phyloP scores from a whole-genome alignment of 768 basidiomycete genomes.

The Hericium alpestre region DNA sequence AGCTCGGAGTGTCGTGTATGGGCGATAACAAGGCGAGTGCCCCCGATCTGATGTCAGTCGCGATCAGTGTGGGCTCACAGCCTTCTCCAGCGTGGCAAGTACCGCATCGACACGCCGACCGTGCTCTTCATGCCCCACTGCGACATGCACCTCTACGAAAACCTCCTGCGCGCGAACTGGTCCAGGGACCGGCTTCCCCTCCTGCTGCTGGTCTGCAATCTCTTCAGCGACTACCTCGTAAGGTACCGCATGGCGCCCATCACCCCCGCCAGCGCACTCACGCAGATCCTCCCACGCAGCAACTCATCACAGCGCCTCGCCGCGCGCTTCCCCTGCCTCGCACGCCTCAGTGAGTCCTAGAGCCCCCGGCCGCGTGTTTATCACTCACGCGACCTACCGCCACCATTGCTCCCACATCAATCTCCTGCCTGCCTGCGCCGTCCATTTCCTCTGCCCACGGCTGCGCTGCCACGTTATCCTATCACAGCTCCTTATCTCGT shows the following conservation, averaged over 20 bases:
- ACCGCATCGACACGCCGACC: conserved; percentile 33
- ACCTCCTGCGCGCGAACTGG: conserved; percentile 55
- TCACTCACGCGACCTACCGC: conserved; percentile 5
- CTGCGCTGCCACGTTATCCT: background rate
- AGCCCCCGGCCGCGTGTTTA: conserved; percentile 3
- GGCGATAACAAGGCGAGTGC: conserved; percentile 42
- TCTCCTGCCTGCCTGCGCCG: background rate
- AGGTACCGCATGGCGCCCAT: conserved; percentile 3
- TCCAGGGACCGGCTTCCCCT: conserved; percentile 30
- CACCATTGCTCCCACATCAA: conserved; percentile 9
- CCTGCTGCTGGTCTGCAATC: conserved; percentile 56
- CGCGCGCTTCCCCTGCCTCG: conserved; percentile 40
- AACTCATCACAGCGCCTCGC: conserved; percentile 41
- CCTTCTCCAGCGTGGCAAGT: conserved; percentile 22
- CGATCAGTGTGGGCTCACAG: background rate
- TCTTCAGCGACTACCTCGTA: conserved; percentile 53
- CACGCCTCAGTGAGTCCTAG: conserved; percentile 38
- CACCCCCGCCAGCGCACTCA: background rate
- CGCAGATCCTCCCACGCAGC: conserved; percentile 26
- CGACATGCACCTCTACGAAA: conserved; percentile 61
- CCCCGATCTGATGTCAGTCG: conserved; percentile 4
- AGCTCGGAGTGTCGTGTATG: conserved; percentile 24
- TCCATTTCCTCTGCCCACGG: background rate
- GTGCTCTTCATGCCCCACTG: conserved; percentile 76
- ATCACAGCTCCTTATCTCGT: conserved; percentile 38